Conservation (phyloP, 2,329 filamentous ascomycete genomes). For the Pyrenophora tritici-repentis region DNA sequence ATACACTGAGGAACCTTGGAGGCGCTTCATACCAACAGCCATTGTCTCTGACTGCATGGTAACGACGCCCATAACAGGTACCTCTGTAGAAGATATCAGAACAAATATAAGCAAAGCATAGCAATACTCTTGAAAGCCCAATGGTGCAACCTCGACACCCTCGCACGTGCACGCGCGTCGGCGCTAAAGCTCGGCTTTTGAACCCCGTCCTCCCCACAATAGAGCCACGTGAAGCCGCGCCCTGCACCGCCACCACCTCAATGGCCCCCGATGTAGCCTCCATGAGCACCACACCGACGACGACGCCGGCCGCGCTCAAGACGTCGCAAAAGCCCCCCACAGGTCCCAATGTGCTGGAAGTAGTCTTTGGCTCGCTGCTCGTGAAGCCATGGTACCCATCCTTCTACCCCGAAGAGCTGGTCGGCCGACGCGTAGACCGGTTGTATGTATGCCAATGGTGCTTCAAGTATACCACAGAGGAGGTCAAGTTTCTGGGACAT, state of each 20-base stretch:
- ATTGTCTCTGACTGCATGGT: no score
- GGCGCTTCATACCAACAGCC: no score
- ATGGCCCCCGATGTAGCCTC: slow-evolving; percentile 31
- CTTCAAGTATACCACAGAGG: slow-evolving; percentile 82
- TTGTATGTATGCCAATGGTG: slow-evolving; percentile 91
- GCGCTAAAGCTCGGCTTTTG: slow-evolving; percentile 1
- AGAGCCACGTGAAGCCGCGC: slow-evolving; percentile 3
- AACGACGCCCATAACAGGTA: no score
- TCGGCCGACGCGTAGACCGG: slow-evolving; percentile 53
- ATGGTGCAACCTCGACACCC: not conserved
- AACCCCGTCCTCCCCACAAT: slow-evolving; percentile 4
- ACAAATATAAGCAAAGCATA: not conserved
- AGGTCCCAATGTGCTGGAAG: slow-evolving; percentile 82
- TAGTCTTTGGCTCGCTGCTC: slow-evolving; percentile 80
- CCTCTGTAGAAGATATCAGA: no score
- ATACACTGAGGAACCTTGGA: no score
- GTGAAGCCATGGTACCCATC: slow-evolving; percentile 94
- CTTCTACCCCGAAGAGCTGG: slow-evolving; percentile 75
- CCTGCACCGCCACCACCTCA: slow-evolving; percentile 10
- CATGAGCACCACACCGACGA: slow-evolving; percentile 22
- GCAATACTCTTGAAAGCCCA: not conserved
- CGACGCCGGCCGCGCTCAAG: slow-evolving; percentile 16
- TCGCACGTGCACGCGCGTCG: slow-evolving; percentile 7
- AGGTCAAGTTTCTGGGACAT: slow-evolving; percentile 55
- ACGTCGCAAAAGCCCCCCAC: slow-evolving; percentile 27